Evolutionary conservation across 164 flowering plant species (phyloP).

Genomic region (Sextonia rubra): DNA sequence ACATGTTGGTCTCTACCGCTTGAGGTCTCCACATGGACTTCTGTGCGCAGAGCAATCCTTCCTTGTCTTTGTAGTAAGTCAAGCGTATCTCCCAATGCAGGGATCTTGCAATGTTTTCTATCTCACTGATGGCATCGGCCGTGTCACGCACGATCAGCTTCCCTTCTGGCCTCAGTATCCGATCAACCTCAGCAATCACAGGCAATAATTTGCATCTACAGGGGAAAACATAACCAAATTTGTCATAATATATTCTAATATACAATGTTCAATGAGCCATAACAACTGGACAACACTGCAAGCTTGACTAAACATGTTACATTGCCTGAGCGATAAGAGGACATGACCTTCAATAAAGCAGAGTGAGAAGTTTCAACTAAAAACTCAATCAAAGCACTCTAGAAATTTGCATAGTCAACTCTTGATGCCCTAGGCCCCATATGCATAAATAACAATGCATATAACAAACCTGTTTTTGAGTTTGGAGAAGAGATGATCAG

Average conservation of each 20-base stretch:
- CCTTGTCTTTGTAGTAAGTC: conserved; percentile 68
- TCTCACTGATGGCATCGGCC: conserved; percentile 50
- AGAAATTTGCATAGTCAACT: not conserved
- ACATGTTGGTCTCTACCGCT: conserved; percentile 26
- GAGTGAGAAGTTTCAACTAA: not conserved
- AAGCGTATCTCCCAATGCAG: conserved; percentile 82
- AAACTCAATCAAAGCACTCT: not conserved
- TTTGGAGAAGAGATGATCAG: conserved; percentile 91
- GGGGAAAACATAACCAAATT: not conserved
- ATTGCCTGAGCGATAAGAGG: not conserved
- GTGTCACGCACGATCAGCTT: conserved; percentile 78
- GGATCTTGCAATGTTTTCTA: conserved; percentile 59
- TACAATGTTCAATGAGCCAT: no score
- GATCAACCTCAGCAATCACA: conserved; percentile 76
- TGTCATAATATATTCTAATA: not conserved
- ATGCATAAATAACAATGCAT: not conserved
- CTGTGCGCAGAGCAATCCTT: conserved; percentile 65
- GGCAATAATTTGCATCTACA: conserved; percentile 66
- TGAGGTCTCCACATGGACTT: conserved; percentile 83
- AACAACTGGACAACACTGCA: not conserved
- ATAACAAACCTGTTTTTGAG: conserved; percentile 49
- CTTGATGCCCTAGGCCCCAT: not conserved
- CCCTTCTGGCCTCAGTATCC: conserved; percentile 88
- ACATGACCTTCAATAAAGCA: no score
- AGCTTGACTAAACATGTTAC: not conserved